These are phyloP conservation scores for Lipomyces kockii DNA, from an alignment of 805 yeast species.

Conservation along the genomic window DNA sequence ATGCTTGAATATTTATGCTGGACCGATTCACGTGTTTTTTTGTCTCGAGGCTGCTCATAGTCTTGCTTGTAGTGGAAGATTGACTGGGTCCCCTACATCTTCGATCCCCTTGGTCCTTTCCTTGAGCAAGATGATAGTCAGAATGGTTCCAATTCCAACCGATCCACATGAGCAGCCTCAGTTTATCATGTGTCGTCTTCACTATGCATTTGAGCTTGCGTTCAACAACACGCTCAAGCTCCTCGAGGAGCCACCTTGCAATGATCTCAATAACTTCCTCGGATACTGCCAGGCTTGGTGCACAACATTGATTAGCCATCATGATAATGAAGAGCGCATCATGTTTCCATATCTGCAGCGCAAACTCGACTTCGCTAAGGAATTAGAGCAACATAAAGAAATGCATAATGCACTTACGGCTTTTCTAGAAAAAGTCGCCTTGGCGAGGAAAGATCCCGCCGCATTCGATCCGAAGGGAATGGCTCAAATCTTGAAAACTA, in stretches of 20 bases:
- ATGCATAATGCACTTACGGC: constrained; percentile 8
- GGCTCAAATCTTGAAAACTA: constrained; percentile 5
- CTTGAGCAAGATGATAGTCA: background rate
- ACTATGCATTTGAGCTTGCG: constrained; percentile 16
- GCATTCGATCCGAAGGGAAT: constrained; percentile 13
- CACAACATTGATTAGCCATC: constrained; percentile 15
- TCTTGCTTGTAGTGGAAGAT: too few relatives aligned
- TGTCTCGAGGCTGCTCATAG: too few relatives aligned
- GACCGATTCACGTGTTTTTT: too few relatives aligned
- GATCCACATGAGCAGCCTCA: constrained; percentile 10
- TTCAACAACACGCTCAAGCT: constrained; percentile 13
- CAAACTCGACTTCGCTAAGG: constrained; percentile 16
- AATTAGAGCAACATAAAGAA: constrained; percentile 14
- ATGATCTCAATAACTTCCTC: constrained; percentile 20
- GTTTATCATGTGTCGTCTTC: constrained; percentile 22
- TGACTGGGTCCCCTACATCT: too few relatives aligned
- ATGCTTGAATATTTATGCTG: too few relatives aligned
- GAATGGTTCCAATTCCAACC: constrained; percentile 3
- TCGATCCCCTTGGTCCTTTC: background rate
- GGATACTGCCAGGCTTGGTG: constrained; percentile 23
- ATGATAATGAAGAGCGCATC: constrained; percentile 18
- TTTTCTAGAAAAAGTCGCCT: constrained; percentile 4
- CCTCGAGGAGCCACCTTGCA: constrained; percentile 12
- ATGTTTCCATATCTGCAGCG: constrained; percentile 17
- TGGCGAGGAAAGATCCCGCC: constrained; percentile 11